A percentile compares a stretch with the other conserved stretches of the same genome.
These are phyloP conservation scores for Scutellaria baicalensis DNA, from an alignment of 257 asterid genomes.

Conservation along the genomic window DNA sequence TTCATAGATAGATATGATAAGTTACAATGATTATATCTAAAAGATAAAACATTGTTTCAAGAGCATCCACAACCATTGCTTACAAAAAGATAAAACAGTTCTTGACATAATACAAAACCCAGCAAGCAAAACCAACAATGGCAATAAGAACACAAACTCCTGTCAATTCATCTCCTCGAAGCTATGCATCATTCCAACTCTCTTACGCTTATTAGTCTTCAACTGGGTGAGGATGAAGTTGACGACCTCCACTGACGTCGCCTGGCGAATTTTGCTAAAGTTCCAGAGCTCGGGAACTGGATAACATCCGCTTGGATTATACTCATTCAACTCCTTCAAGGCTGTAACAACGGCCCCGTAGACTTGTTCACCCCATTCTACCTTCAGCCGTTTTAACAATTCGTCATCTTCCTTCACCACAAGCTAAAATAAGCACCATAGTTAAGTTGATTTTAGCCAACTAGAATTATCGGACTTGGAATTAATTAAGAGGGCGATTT, in stretches of 20 bases:
- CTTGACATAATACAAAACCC: too few species aligned
- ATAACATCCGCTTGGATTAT: constrained; percentile 47
- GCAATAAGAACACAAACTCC: too few species aligned
- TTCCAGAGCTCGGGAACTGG: constrained; percentile 51
- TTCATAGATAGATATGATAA: too few species aligned
- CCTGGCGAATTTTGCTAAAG: constrained; percentile 39
- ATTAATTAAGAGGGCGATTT: background rate
- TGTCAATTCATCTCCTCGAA: too few species aligned
- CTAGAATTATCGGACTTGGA: background rate
- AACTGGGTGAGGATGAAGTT: background rate
- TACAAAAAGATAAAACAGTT: too few species aligned
- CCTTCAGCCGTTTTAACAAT: constrained; percentile 19
- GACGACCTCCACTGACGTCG: constrained; percentile 41
- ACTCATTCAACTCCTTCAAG: constrained; percentile 30
- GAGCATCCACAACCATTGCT: too few species aligned
- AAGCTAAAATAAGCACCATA: constrained; percentile 13
- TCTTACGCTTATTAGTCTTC: background rate
- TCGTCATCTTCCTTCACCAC: constrained; percentile 31
- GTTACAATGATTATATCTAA: too few species aligned
- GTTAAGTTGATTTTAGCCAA: too few species aligned
- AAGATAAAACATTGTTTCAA: too few species aligned
- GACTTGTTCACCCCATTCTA: constrained; percentile 38
- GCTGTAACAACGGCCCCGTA: constrained; percentile 31
- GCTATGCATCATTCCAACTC: background rate
- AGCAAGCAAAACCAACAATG: too few species aligned